Evolutionary conservation across 345 rosid species (phyloP).

Genomic region (Heritiera fomes): DNA sequence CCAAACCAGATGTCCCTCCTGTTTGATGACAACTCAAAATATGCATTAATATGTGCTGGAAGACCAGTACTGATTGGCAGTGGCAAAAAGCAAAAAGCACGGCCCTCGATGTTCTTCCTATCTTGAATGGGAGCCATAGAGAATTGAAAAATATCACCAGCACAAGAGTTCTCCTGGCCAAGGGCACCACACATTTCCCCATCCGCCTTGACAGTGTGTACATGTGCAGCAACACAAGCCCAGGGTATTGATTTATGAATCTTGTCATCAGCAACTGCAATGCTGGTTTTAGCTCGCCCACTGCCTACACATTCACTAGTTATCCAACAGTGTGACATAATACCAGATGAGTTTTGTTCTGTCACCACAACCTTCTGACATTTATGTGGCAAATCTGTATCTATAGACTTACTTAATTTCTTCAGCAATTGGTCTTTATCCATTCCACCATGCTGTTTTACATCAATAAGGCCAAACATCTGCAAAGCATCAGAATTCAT

Average conservation of each 20-base stretch:
- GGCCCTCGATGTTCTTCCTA: constrained; percentile 72
- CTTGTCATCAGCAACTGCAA: constrained; percentile 44
- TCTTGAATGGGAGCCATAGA: constrained; percentile 45
- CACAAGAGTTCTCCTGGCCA: constrained; percentile 28
- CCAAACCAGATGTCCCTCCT: constrained; percentile 99
- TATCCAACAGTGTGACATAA: constrained; percentile 80
- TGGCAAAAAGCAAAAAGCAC: constrained; percentile 94
- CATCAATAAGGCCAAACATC: constrained; percentile 59
- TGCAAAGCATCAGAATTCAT: constrained; percentile 45
- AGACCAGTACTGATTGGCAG: constrained; percentile 85
- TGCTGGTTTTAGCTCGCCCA: constrained; percentile 39
- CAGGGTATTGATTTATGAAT: constrained; percentile 78
- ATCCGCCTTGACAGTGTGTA: constrained; percentile 57
- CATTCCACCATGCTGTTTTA: constrained; percentile 60
- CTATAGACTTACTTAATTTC: constrained; percentile 61
- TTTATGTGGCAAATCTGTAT: constrained; percentile 58
- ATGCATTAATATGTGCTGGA: constrained; percentile 89
- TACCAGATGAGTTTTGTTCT: constrained; percentile 62
- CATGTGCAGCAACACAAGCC: constrained; percentile 91
- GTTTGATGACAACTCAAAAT: constrained; percentile 93
- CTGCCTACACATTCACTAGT: constrained; percentile 78
- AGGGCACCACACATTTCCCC: constrained; percentile 33
- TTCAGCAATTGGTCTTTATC: constrained; percentile 71
- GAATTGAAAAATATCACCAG: constrained; percentile 50
- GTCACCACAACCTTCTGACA: constrained; percentile 79